These are phyloP conservation scores for Pycnococcus provasolii DNA, from an alignment of 139 green algal species.

Conservation along the genomic window DNA sequence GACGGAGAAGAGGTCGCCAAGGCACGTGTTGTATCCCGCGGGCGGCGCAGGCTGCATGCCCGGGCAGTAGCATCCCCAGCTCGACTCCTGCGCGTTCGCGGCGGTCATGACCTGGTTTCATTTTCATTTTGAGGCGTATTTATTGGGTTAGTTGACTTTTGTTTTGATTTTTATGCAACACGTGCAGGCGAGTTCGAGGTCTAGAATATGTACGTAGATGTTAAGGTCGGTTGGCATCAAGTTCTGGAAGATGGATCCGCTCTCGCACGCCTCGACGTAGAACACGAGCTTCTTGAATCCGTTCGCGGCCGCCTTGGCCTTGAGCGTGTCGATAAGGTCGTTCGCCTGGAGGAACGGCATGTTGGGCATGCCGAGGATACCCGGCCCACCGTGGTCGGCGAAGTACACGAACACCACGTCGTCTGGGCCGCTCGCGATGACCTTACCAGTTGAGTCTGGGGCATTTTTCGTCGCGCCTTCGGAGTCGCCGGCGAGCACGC, in stretches of 20 bases:
- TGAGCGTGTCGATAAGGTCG: constrained; percentile 58
- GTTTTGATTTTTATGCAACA: background rate
- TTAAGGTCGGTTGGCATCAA: constrained; percentile 34
- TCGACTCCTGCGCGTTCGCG: constrained; percentile 71
- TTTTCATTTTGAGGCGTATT: background rate
- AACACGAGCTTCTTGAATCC: constrained; percentile 76
- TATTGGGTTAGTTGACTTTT: background rate
- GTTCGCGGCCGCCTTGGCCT: constrained; percentile 23
- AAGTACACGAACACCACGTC: constrained; percentile 74
- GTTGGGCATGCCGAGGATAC: constrained; percentile 81
- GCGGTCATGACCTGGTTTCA: constrained; percentile 70
- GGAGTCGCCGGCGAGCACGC: constrained; percentile 63
- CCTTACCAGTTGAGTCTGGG: constrained; percentile 25
- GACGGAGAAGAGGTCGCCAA: constrained; percentile 89
- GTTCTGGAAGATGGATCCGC: constrained; percentile 79
- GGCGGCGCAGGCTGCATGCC: constrained; percentile 29
- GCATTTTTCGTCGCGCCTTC: constrained; percentile 38
- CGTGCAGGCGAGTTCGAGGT: background rate
- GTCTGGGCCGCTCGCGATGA: constrained; percentile 44
- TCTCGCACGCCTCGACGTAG: constrained; percentile 88
- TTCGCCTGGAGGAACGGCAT: constrained; percentile 78
- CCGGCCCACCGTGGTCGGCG: constrained; percentile 61
- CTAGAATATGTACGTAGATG: constrained; percentile 6
- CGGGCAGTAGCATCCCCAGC: constrained; percentile 86
- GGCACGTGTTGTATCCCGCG: constrained; percentile 64